A percentile compares a stretch with the other conserved stretches of the same genome.
Evolutionary conservation across 2,329 filamentous ascomycete genomes (phyloP).

Genomic region (Apiospora saccharicola): DNA sequence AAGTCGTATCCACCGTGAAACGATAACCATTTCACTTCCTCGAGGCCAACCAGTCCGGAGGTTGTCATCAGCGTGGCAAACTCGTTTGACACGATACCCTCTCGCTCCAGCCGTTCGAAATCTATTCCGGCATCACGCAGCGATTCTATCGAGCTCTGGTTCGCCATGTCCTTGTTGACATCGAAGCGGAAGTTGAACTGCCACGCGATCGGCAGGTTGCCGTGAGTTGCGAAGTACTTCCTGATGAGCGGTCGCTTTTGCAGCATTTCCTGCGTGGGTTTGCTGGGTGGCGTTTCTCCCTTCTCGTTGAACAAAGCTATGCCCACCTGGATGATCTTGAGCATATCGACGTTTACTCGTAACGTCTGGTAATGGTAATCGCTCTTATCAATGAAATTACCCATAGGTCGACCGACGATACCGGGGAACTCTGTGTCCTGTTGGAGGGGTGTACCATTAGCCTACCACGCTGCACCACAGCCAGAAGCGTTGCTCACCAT

Average conservation of each 20-base stretch:
- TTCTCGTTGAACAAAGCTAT: conserved; percentile 92
- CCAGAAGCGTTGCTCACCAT: conserved; percentile 72
- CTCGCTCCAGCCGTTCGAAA: conserved; percentile 81
- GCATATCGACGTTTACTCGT: conserved; percentile 93
- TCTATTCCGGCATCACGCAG: conserved; percentile 92
- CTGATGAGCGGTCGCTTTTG: conserved; percentile 49
- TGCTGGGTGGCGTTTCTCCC: conserved; percentile 82
- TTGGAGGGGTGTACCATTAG: conserved; percentile 33
- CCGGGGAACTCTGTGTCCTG: conserved; percentile 99
- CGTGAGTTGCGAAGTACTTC: conserved; percentile 48
- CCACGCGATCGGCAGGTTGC: conserved; percentile 86
- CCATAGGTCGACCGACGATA: conserved; percentile 94
- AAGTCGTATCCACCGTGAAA: conserved; percentile 99
- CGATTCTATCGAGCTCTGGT: conserved; percentile 91
- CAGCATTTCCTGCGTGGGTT: conserved; percentile 57
- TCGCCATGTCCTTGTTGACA: conserved; percentile 96
- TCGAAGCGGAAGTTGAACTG: conserved; percentile 99
- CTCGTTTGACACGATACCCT: conserved; percentile 88
- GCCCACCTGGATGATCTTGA: conserved; percentile 97
- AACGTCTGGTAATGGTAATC: conserved; percentile 99
- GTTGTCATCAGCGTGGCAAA: conserved; percentile 92
- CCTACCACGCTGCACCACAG: conserved; percentile 25
- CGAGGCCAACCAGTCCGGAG: conserved; percentile 86
- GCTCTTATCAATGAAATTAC: conserved; percentile 90
- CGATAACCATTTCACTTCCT: conserved; percentile 93